Evolutionary conservation across 1,139 yeast genomes (phyloP), one percentile per base, ranked within the genome.

Genomic region (Yamadazyma sp.): DNA sequence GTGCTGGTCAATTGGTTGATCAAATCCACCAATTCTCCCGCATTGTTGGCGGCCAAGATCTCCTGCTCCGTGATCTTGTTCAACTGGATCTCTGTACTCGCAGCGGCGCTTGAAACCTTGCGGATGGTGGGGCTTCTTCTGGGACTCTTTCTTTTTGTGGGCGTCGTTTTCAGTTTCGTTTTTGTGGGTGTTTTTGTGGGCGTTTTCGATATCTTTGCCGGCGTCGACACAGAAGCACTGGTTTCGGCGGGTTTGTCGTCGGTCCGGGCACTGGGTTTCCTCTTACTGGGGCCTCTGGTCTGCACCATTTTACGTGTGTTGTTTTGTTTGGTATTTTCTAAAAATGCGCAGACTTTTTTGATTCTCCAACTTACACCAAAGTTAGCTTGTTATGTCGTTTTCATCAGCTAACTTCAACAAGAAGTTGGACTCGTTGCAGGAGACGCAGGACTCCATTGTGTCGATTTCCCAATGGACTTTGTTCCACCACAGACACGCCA

Each of bases 401-500:
- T 69, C 87, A 1, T 67, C 73, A 38, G 81, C 76, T 30, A 70
- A 64, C 27, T 77, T 85, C 40, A 56, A 56, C 34, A 68, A 77
- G 45, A 86, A 85, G 59, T 68, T 88, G 34, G 68, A 72, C 6
- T 61, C 73, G 8, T 67, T 87, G 33, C 83, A 80, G 51, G 95
- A 85, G 47, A 81, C 95, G 0, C 95, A 85, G 55, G 94, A 86
- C 44, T 79, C 90, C 9, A 87, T 87, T 50, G 92, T 86, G 22
- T 75, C 88, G 6, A 80, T 87, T 3, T 81, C 95, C 0, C 94
- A 86, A 56, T 88, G 95, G 95, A 82, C 82, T 28, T 64, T 87
- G 44, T 86, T 86, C 62, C 90, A 87, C 57, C 79, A 84, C 48
- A 69, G 90, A 37, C 78, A 83, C 50, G 79, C 84, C 18, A 60